Percentiles rank a stretch among this genome's conserved stretches.
Evolutionary conservation across 2,329 filamentous ascomycete genomes (phyloP).

Genomic region (Pseudogymnoascus verrucosus): DNA sequence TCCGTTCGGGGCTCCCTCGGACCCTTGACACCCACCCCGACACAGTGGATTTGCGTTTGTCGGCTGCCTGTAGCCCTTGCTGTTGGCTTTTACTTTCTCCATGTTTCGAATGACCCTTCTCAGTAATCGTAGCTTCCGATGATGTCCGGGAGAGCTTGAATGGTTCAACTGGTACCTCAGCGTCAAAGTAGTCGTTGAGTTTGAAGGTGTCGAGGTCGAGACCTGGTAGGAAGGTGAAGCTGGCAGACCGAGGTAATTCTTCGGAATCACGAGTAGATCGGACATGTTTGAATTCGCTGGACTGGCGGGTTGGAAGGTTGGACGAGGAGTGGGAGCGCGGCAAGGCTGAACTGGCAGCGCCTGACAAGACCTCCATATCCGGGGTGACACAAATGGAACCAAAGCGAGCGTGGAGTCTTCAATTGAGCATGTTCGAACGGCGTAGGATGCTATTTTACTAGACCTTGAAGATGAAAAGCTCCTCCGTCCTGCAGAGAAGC

Average conservation of each 20-base stretch:
- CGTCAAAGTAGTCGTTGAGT: constrained; percentile 34
- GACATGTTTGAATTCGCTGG: constrained; percentile 21
- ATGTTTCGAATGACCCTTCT: neutral
- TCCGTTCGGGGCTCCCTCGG: constrained; percentile 20
- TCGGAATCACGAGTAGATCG: constrained; percentile 15
- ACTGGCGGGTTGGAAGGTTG: constrained; percentile 23
- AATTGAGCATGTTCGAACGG: constrained; percentile 1
- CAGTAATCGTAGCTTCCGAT: constrained; percentile 12
- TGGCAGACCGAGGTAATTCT: constrained; percentile 45
- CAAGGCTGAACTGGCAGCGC: constrained; percentile 18
- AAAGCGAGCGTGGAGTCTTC: neutral
- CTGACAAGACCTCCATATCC: constrained; percentile 1
- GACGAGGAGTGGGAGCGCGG: constrained; percentile 28
- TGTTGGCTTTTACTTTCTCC: neutral
- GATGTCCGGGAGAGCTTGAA: constrained; percentile 22
- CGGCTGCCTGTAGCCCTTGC: constrained; percentile 20
- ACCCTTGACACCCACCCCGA: constrained; percentile 30
- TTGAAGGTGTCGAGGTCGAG: constrained; percentile 23
- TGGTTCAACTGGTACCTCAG: constrained; percentile 41
- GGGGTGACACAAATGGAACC: neutral
- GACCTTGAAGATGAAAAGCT: neutral
- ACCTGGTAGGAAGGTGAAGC: constrained; percentile 46
- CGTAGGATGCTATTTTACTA: neutral
- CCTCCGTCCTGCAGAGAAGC: constrained; percentile 6
- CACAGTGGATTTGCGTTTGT: constrained; percentile 27